phyloP scores from a whole-genome alignment of 2,329 filamentous ascomycete species.

The Trichoderma pleuroti region DNA sequence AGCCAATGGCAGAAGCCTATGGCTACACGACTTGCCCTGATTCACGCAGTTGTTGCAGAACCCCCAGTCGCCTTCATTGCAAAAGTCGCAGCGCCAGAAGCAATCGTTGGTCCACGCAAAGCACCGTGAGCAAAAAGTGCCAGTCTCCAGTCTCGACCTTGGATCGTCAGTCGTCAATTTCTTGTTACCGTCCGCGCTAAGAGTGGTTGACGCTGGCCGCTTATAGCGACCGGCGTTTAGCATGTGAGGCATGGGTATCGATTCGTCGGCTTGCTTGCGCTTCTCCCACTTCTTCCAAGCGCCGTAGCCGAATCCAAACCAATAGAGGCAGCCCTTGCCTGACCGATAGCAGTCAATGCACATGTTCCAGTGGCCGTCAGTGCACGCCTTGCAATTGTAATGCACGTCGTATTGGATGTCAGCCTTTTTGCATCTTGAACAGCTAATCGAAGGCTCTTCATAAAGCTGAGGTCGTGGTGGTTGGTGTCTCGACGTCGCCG shows the following conservation, averaged over 20 bases:
- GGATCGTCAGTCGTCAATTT: conserved; percentile 66
- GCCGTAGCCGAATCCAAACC: conserved; percentile 80
- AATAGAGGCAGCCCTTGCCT: conserved; percentile 75
- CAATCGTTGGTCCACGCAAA: conserved; percentile 71
- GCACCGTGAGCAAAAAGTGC: conserved; percentile 81
- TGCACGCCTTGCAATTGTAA: conserved; percentile 74
- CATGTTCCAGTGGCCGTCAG: conserved; percentile 69
- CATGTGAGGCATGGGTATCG: conserved; percentile 52
- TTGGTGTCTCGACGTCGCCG: conserved; percentile 34
- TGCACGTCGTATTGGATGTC: conserved; percentile 84
- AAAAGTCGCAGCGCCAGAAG: conserved; percentile 84
- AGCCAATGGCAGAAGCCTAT: conserved; percentile 73
- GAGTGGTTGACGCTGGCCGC: conserved; percentile 46
- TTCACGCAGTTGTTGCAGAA: conserved; percentile 89
- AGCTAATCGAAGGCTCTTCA: conserved; percentile 69
- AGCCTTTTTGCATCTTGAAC: conserved; percentile 63
- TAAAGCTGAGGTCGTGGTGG: conserved; percentile 51
- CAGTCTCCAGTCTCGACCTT: conserved; percentile 64
- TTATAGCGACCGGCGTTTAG: conserved; percentile 56
- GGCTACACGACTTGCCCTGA: conserved; percentile 74
- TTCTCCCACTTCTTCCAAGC: conserved; percentile 67
- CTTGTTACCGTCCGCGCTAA: conserved; percentile 52
- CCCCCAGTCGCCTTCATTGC: conserved; percentile 92
- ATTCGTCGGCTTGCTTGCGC: conserved; percentile 37
- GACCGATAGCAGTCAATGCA: conserved; percentile 77